Evolutionary conservation across 2,329 filamentous ascomycete species (phyloP).

Genomic region (Neofusicoccum parvum): DNA sequence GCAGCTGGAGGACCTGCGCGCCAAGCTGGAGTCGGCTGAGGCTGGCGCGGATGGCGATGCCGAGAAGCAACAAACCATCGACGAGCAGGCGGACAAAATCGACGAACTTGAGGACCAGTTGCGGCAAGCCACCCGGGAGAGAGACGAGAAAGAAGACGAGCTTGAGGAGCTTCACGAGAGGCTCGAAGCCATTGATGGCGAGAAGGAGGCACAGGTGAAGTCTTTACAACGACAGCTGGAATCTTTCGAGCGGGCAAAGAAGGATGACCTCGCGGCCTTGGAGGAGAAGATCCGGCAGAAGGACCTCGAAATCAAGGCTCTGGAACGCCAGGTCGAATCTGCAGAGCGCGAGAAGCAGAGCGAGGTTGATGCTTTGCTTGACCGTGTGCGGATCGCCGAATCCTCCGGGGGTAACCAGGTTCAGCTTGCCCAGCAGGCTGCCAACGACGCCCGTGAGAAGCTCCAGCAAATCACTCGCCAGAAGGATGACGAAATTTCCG

Average conservation of each 20-base stretch:
- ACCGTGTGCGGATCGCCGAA: slow-evolving; percentile 43
- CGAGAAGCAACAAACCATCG: slow-evolving; percentile 35
- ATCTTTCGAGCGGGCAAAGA: slow-evolving; percentile 32
- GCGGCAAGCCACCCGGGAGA: slow-evolving; percentile 20
- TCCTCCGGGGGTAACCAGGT: slow-evolving; percentile 44
- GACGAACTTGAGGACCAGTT: slow-evolving; percentile 38
- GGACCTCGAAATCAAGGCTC: slow-evolving; percentile 39
- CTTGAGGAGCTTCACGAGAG: slow-evolving; percentile 45
- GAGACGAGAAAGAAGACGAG: slow-evolving; percentile 45
- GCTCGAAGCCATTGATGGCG: slow-evolving; percentile 41
- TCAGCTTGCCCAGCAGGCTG: slow-evolving; percentile 44
- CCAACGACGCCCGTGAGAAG: slow-evolving; percentile 41
- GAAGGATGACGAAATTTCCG: slow-evolving; percentile 42
- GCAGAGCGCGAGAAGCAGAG: slow-evolving; percentile 38
- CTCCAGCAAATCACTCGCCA: slow-evolving; percentile 39
- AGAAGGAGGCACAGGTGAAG: slow-evolving; percentile 39
- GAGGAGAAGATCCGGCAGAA: slow-evolving; percentile 40
- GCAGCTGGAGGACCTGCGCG: slow-evolving; percentile 37
- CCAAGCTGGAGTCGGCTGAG: slow-evolving; percentile 35
- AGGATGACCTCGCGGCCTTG: slow-evolving; percentile 30
- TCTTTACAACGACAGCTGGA: slow-evolving; percentile 39
- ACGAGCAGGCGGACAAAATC: slow-evolving; percentile 36
- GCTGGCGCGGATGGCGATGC: slow-evolving; percentile 32
- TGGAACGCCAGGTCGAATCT: slow-evolving; percentile 37
- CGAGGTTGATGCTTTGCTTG: slow-evolving; percentile 44